Percentiles rank a stretch among this genome's conserved stretches.
These are phyloP conservation scores for Citrullus mucosospermus DNA, from an alignment of 306 rosid genomes.

Conservation along the genomic window DNA sequence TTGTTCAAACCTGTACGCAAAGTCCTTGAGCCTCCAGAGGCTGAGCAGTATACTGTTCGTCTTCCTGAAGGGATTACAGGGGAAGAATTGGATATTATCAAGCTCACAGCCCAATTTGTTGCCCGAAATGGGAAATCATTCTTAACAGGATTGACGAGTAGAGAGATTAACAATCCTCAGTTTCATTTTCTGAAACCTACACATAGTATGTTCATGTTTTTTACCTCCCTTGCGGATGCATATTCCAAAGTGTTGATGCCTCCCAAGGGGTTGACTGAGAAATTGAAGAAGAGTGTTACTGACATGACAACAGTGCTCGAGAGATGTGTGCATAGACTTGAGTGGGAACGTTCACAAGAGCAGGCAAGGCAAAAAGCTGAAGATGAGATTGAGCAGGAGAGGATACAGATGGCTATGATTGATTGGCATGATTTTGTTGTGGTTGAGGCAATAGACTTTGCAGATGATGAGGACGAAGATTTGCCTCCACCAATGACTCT, in stretches of 20 bases:
- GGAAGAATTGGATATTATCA: conserved; percentile 85
- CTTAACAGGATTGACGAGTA: conserved; percentile 80
- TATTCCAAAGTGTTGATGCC: conserved; percentile 94
- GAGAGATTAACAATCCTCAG: conserved; percentile 80
- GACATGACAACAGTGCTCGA: conserved; percentile 91
- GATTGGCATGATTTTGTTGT: conserved; percentile 99
- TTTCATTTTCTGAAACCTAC: conserved; percentile 94
- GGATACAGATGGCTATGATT: conserved; percentile 89
- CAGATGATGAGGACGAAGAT: conserved; percentile 90
- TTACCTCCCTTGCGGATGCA: conserved; percentile 88
- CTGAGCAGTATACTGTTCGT: conserved; percentile 81
- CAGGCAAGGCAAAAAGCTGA: conserved; percentile 94
- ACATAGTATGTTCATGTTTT: conserved; percentile 92
- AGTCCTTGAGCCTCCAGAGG: conserved; percentile 86
- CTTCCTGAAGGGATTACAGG: conserved; percentile 97
- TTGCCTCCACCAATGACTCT: conserved; percentile 89
- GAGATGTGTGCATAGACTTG: conserved; percentile 76
- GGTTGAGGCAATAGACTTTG: conserved; percentile 89
- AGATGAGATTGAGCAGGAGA: conserved; percentile 92
- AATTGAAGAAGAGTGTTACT: conserved; percentile 59
- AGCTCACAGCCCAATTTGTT: conserved; percentile 91
- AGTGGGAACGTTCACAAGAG: conserved; percentile 94
- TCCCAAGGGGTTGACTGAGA: conserved; percentile 66
- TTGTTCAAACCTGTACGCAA: conserved; percentile 55
- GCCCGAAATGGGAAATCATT: conserved; percentile 93